Base-by-base conservation (phyloP, 2,329 filamentous ascomycete genomes). In the Trichoderma aggressivum region DNA sequence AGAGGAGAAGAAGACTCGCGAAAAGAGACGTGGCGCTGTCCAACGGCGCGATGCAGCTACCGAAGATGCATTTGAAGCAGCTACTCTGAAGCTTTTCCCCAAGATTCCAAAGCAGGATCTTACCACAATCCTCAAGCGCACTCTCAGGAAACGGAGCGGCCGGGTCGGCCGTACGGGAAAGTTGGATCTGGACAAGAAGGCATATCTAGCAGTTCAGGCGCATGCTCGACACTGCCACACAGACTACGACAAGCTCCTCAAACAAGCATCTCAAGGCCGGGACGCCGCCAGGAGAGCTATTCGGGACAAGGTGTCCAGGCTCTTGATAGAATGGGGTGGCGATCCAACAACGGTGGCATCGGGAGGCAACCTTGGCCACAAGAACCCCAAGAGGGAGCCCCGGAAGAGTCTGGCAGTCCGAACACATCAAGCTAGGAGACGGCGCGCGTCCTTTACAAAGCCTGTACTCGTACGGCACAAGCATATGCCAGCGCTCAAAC, bases 181-280 rank as follows among this genome's bases (percentile, higher is more conserved):
- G 58, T 75, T 86, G 7, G 76, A 77, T 0, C 59, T 85, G 43
- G 76, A 78, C 7, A 75, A 79, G 16, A 86, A 82, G 73, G 84
- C 82, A 5, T 74, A 77, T 59, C 79, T 86, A 28, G 86, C 84
- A 2, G 84, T 87, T 14, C 76, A 81, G 26, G 86, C 86, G 3
- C 83, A 87, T 72, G 80, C 85, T 5, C 80, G 86, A 7, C 86
- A 88, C 74, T 73, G 70, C 3, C 81, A 85, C 58, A 87, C 86
- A 0, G 74, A 78, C 1, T 88, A 88, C 70, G 84, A 87, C 16
- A 56, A 65, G 43, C 72, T 84, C 55, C 32, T 73, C 43, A n/a
- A n/a, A n/a, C 64, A 50, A 18, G 32, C 28, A 28, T 36, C 56
- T 11, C 43, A 26, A 11, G 50, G 67, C 55, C 66, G 67, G 11